Base-by-base conservation (phyloP, 164 flowering plant genomes). In the Magnolia kwangsiensis region DNA sequence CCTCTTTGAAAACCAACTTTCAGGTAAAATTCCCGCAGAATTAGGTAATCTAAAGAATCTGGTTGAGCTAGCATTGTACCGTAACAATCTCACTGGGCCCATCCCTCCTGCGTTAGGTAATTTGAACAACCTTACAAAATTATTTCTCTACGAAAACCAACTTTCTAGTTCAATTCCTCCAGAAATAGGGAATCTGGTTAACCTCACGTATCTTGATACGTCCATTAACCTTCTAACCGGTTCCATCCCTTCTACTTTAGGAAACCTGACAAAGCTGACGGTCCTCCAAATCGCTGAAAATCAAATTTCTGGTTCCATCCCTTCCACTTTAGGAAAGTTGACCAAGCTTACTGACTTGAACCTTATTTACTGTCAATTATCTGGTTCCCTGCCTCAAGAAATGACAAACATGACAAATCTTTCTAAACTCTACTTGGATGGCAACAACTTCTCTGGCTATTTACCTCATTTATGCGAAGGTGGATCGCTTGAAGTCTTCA, bases 1-100 rank as follows among this genome's bases (percentile, higher is more conserved):
- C 49, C n/a, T 75, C 4, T 29, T 19, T 49, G 72, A 21, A 21
- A 81, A 76, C 51, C 29, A 16, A 2, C 76, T 84, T 29, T 5
- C 8, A 7, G 84, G 86, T 4, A 1, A 10, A 11, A 69, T 82
- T n/a, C 86, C 86, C 3, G 7, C 61, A 16, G 80, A 84, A 71
- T 80, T 84, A 51, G 86, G 86, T 4, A 76, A 71, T n/a, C 21
- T 71, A 8, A 19, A 50, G 11, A 71, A 8, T 16, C 27, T 71
- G 13, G 73, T 19, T 50, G 18, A 11, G n/a, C 51, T 69, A 3
- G 16, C 18, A 16, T 7, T 58, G 37, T 51, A 14, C 45, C 21
- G 1, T 7, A 72, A 72, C 29, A 8, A 3, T 23, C 64, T 72
- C 6, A 29, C 2, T 2, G 74, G 74, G 23, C 7, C 50, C 7